Conservation (phyloP, 306 rosid genomes). For the Castanea sativa region DNA sequence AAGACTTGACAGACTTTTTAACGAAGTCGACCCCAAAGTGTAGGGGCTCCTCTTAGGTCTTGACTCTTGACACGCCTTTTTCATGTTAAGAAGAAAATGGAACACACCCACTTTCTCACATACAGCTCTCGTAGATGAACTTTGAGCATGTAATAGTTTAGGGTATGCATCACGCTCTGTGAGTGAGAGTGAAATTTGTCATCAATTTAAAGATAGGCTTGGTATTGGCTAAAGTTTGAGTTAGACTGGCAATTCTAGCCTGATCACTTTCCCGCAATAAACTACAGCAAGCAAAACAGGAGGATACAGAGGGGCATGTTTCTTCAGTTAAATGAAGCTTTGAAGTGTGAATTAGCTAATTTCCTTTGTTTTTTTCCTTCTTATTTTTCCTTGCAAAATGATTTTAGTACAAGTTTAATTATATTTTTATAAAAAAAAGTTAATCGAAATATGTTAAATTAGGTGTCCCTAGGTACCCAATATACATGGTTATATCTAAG, state of each 20-base stretch:
- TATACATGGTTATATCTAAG: too few species aligned
- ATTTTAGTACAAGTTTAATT: too few species aligned
- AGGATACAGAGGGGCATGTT: not conserved
- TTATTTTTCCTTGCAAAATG: not conserved
- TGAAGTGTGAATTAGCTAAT: not conserved
- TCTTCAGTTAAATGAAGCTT: not conserved
- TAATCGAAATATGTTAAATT: too few species aligned
- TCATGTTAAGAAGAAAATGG: not conserved
- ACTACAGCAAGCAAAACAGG: not conserved
- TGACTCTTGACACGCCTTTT: not conserved
- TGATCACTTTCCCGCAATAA: not conserved
- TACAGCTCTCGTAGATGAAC: not conserved
- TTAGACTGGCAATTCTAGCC: not conserved
- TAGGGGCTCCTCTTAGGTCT: not conserved
- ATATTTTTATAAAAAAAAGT: too few species aligned
- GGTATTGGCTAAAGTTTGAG: not conserved
- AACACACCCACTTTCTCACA: not conserved
- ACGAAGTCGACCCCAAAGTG: not conserved
- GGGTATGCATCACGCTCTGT: too few species aligned
- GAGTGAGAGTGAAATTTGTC: not conserved
- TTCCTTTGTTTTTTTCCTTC: not conserved
- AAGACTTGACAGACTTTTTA: conserved; percentile 1
- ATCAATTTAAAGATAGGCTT: not conserved
- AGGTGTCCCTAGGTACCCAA: too few species aligned
- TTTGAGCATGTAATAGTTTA: too few species aligned